Base-by-base conservation (phyloP, 768 basidiomycete genomes). In the Scleroderma bovista region DNA sequence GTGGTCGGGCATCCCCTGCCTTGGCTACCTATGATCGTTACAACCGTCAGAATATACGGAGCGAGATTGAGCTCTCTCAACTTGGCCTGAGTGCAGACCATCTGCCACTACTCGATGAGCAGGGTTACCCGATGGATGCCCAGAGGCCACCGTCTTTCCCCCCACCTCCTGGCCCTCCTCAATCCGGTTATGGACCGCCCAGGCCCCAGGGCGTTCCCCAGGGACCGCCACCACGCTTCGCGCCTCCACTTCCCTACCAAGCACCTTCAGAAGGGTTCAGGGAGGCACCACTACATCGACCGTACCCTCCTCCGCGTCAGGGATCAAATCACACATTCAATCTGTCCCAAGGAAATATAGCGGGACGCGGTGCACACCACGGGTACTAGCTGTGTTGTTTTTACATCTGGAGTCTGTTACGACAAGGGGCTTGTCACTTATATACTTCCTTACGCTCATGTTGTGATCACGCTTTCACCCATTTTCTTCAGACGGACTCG, bases 281-380 rank as follows among this genome's bases (percentile, higher is more conserved):
- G 41, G 80, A 85, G 57, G 83, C 84, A 6, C 79, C 86, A 1
- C 61, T 80, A 1, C 83, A 87, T 59, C 74, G 86, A 50, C 83
- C 83, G 1, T 65, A 73, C 47, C 59, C 66, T 20, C 58, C 62
- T 5, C 54, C 55, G 22, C 54, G 61, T 19, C 60, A 58, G 6
- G 54, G 23, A 33, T 52, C 52, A 23, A 34, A 44, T 38, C 41
- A 51, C 3, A 51, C 57, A 26, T 56, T 58, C 22, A 53, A 64
- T 12, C 60, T 62, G 2, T 41, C 52, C 22, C 47, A 57, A 50
- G 3, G 60, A 22, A 68, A 67, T 47, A 47, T 62, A 29, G 51
- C 63, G 13, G 71, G 67, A 20, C 65, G 70, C n/a, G 66, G 67
- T 2, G 47, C 44, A 44, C 59, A 65, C 45, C 64, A 64, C 51